Base-by-base conservation (phyloP, 2,329 filamentous ascomycete genomes). In the Verticillium nonalfalfae region DNA sequence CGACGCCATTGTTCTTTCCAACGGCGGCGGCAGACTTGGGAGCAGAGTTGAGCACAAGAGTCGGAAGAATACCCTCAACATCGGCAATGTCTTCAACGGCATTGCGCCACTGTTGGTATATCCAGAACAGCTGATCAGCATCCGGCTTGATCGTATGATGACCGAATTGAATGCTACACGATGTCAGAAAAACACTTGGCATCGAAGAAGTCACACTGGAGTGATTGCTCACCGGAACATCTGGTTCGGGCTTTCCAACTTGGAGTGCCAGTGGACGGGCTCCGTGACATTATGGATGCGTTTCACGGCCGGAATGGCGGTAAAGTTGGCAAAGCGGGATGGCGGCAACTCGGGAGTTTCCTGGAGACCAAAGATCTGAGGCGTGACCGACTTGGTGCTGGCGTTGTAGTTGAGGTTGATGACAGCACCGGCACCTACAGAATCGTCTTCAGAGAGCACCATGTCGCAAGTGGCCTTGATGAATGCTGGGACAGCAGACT, bases 91-190 rank as follows among this genome's bases (percentile, higher is more conserved):
- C 60, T 0, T 72, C 67, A 0, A 78, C 66, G 0, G 73, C 70
- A 0, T 60, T 63, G 56, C 70, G 74, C 75, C 75, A 79, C 0
- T 66, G 59, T 3, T 71, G 9, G 60, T 73, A 76, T 1, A 78
- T 74, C 1, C 65, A 62, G 54, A 64, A 62, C 0, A 78, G 63
- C 7, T 68, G 68, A 1, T 69, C 63, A 0, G 70, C 64, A 62
- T 77, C 70, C 0, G 76, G 72, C n/a, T 68, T 68, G 60, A 78
- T 75, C 0, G 74, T 72, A 4, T 75, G 69, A 57, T 74, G 71
- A 1, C 67, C 71, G 54, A 78, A 78, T 64, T 72, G 68, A 9
- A 75, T 68, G 7, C 72, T 74, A 40, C 1, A 18, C 4, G 55
- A 14, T n/a, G 21, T 45, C n/a, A 59, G 45, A 7, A 31, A 9